Evolutionary conservation across 1,139 yeast genomes (phyloP).

Genomic region (Blastobotrys illinoisensis): DNA sequence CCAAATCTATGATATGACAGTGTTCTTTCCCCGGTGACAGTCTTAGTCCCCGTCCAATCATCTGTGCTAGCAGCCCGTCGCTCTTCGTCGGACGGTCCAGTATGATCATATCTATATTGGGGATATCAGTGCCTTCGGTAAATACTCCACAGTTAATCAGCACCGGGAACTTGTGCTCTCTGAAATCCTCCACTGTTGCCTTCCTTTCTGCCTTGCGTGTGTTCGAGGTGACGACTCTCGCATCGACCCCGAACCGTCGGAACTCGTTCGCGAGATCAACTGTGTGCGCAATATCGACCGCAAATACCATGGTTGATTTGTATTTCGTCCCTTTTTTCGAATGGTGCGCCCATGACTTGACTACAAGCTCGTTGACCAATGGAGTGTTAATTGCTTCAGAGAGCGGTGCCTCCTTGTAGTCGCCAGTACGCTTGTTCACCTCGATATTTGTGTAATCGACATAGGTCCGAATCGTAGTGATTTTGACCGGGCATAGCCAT

Average conservation of each 20-base stretch:
- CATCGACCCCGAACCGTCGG: conserved; percentile 55
- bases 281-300: conserved; percentile 70
- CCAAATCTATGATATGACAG: conserved; percentile 77
- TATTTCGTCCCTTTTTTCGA: conserved; percentile 33
- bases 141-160: conserved; percentile 84
- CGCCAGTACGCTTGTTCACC: conserved; percentile 37
- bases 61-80: conserved; percentile 64
- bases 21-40: conserved; percentile 52
- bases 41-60: conserved; percentile 89
- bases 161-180: conserved; percentile 58
- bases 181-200: conserved; percentile 52
- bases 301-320: conserved; percentile 69
- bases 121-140: conserved; percentile 95
- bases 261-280: conserved; percentile 49
- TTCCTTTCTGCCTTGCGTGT: conserved; percentile 53
- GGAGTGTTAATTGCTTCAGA: conserved; percentile 52
- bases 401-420: conserved; percentile 50
- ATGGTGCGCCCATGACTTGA: conserved; percentile 52
- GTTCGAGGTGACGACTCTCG: conserved; percentile 68
- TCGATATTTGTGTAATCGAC: conserved; percentile 34
- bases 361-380: conserved; percentile 50
- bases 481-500: conserved; percentile 65
- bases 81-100: conserved; percentile 82
- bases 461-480: conserved; percentile 50
- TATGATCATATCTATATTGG: conserved; percentile 76